These are phyloP conservation scores for Vaccinium macrocarpon DNA, from an alignment of 148 eudicot species.

Conservation along the genomic window DNA sequence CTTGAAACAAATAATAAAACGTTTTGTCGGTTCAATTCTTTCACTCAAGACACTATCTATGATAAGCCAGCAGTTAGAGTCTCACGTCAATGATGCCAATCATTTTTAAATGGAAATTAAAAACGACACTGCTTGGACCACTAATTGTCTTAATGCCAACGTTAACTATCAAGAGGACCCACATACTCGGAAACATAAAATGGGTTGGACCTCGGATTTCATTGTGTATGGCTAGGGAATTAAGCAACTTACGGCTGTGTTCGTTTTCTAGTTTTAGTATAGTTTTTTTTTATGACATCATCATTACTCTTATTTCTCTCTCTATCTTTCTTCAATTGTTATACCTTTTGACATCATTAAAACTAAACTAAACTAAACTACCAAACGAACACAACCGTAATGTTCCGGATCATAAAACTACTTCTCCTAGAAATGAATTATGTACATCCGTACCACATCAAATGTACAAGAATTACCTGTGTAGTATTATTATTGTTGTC, in stretches of 20 bases:
- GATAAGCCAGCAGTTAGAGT: background rate
- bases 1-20: background rate
- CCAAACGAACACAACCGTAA: too few species aligned
- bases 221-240: background rate
- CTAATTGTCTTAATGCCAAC: background rate
- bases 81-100: background rate
- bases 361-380: too few species aligned
- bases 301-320: too few species aligned
- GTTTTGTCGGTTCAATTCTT: background rate
- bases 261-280: too few species aligned
- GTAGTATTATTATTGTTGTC: background rate
- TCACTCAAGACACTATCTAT: background rate
- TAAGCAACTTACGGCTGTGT: too few species aligned
- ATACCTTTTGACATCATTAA: too few species aligned
- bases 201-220: background rate
- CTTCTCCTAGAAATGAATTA: background rate
- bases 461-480: background rate
- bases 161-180: background rate
- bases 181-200: background rate
- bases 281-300: too few species aligned
- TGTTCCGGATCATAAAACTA: background rate
- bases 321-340: too few species aligned
- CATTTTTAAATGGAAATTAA: background rate
- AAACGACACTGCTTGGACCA: background rate
- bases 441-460: background rate